phyloP scores from a whole-genome alignment of 2,329 filamentous ascomycete genomes.

The Sclerotinia spermophila region DNA sequence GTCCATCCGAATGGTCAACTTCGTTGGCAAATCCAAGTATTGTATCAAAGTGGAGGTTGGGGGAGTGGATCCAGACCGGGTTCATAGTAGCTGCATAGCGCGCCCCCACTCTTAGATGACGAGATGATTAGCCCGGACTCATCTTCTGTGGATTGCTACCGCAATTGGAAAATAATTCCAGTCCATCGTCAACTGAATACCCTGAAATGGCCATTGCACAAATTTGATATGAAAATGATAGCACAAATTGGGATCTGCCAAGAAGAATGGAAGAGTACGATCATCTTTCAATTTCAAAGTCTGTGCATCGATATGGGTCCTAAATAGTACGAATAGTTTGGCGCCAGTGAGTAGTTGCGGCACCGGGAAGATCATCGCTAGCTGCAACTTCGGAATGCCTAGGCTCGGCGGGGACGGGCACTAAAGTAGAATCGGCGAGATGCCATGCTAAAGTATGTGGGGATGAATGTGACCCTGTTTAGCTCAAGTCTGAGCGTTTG shows the following conservation, averaged over 20 bases:
- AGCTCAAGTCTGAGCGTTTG: neutral
- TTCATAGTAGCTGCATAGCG: neutral
- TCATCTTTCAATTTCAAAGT: slow-evolving; percentile 3
- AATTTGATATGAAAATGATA: neutral
- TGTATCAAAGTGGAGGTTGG: neutral
- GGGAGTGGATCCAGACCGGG: slow-evolving; percentile 1
- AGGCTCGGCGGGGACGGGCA: neutral
- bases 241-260: neutral
- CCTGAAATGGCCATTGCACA: neutral
- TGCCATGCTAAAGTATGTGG: neutral
- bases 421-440: slow-evolving; percentile 5
- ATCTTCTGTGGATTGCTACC: neutral
- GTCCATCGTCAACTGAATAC: neutral
- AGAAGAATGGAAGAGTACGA: neutral
- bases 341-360: slow-evolving; percentile 3
- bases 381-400: neutral
- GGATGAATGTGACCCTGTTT: slow-evolving; percentile 4
- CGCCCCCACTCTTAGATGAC: slow-evolving; percentile 11
- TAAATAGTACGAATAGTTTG: neutral
- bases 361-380: slow-evolving; percentile 8
- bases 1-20: neutral
- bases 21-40: slow-evolving; percentile 4
- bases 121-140: slow-evolving; percentile 7
- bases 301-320: slow-evolving; percentile 1
- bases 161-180: neutral